phyloP scores from a whole-genome alignment of 805 yeast species.

The Kodamaea sagamina region DNA sequence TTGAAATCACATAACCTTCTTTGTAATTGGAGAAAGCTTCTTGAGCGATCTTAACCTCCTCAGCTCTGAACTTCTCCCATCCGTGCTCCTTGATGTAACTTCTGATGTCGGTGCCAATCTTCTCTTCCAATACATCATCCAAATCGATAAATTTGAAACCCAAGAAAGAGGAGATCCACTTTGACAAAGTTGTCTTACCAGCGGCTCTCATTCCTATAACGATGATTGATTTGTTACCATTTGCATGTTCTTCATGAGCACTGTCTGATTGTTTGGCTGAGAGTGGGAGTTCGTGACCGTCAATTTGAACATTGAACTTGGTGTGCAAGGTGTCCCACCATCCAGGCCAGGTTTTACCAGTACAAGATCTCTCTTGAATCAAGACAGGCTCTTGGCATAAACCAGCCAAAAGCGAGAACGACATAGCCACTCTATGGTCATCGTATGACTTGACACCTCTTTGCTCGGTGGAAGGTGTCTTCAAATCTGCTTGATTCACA shows the following conservation, averaged over 20 bases:
- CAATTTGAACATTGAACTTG: slow-evolving; percentile 60
- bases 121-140: slow-evolving; percentile 68
- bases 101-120: slow-evolving; percentile 53
- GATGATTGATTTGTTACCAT: slow-evolving; percentile 60
- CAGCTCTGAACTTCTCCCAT: slow-evolving; percentile 83
- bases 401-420: slow-evolving; percentile 86
- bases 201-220: slow-evolving; percentile 98
- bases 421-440: slow-evolving; percentile 98
- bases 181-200: slow-evolving; percentile 86
- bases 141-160: slow-evolving; percentile 74
- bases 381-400: slow-evolving; percentile 62
- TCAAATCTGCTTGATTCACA: slow-evolving; percentile 49
- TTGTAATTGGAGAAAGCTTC: slow-evolving; percentile 45
- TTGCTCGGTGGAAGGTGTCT: slow-evolving; percentile 47
- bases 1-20: slow-evolving; percentile 70
- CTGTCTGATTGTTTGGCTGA: slow-evolving; percentile 10
- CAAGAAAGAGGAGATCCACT: slow-evolving; percentile 70
- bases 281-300: slow-evolving; percentile 66
- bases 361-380: slow-evolving; percentile 85
- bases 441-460: slow-evolving; percentile 79
- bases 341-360: slow-evolving; percentile 99
- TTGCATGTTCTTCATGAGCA: slow-evolving; percentile 18
- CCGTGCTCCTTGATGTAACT: slow-evolving; percentile 64
- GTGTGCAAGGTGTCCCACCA: slow-evolving; percentile 96
- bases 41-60: slow-evolving; percentile 60